Base-by-base conservation (phyloP, 2,329 filamentous ascomycete genomes). In the Penicillium sp. region DNA sequence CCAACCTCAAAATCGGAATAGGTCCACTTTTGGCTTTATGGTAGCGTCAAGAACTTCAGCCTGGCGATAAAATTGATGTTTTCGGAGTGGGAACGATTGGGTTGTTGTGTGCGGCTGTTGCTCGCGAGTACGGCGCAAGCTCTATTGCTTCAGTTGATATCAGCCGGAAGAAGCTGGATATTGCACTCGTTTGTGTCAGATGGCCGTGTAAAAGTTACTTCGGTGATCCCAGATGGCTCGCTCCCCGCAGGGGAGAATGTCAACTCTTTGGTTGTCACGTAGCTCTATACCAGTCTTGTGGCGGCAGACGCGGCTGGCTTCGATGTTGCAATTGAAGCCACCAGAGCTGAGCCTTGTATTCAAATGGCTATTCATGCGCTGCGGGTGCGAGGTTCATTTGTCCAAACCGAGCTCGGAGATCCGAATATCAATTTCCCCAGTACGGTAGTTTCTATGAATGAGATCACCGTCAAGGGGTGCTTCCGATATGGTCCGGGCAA, bases 51-150 rank as follows among this genome's bases (percentile, higher is more conserved):
- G 15, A 60, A 63, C 2, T 65, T 69, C 38, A 69, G 22, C 67
- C 79, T 0, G 81, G 80, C 0, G 69, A 80, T 52, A 67, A 71
- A 10, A 63, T 79, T 5, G 45, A 89, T n/a, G 82, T 89, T 31
- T 82, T 88, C n/a, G 87, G 87, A 15, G 85, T 86, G 11, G 87
- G 86, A 15, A 84, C 87, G 1, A 83, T 89, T 34, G 87, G 87
- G 1, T 76, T 89, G 3, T 76, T 89, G 47, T 87, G 84, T 12
- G 85, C 86, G 4, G 85, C 84, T 20, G 87, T 88, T 79, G 85
- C 86, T 4, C 77, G 83, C 31, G 82, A 85, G 66, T 83, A 85
- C 11, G 86, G 86, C 28, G 87, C 86, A 61, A 81, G 81, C 1
- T 78, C 81, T 37, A 82, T 89, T 25, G 85, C 84, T 3, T 85